These are phyloP conservation scores for Fusarium incarnatum DNA, from an alignment of 2,329 filamentous ascomycete species.

Conservation along the genomic window DNA sequence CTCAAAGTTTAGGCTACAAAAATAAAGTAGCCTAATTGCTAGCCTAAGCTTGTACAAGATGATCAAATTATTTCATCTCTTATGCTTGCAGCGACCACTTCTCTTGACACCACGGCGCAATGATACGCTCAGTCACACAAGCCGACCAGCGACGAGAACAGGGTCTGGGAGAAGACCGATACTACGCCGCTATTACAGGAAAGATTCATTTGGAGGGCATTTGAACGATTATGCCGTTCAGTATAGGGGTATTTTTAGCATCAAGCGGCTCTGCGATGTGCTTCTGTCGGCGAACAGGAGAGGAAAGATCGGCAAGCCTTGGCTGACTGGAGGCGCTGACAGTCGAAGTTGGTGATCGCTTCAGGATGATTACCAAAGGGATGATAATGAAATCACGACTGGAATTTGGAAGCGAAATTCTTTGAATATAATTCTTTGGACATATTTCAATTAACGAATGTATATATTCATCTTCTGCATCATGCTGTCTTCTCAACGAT, in stretches of 20 bases:
- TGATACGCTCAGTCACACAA: neutral
- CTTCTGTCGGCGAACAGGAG: neutral
- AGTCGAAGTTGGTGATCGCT: neutral
- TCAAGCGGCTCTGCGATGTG: neutral
- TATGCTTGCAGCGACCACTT: neutral
- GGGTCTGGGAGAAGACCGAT: neutral
- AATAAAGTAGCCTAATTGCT: neutral
- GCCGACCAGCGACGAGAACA: neutral
- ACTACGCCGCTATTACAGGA: neutral
- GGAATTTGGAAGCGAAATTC: neutral
- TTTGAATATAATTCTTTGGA: neutral
- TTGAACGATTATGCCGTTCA: neutral
- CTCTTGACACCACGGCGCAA: neutral
- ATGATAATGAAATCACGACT: neutral
- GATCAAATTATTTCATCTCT: neutral
- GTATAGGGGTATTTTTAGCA: neutral
- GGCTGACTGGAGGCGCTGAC: neutral
- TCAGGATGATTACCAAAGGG: neutral
- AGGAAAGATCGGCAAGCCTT: neutral
- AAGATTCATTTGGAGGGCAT: neutral
- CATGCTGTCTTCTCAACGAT: neutral
- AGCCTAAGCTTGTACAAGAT: neutral
- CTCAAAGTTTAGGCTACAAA: neutral
- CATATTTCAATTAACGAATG: neutral
- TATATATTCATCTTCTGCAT: neutral